Evolutionary conservation across 768 basidiomycete species (phyloP).

Genomic region (Lentinus brumalis): DNA sequence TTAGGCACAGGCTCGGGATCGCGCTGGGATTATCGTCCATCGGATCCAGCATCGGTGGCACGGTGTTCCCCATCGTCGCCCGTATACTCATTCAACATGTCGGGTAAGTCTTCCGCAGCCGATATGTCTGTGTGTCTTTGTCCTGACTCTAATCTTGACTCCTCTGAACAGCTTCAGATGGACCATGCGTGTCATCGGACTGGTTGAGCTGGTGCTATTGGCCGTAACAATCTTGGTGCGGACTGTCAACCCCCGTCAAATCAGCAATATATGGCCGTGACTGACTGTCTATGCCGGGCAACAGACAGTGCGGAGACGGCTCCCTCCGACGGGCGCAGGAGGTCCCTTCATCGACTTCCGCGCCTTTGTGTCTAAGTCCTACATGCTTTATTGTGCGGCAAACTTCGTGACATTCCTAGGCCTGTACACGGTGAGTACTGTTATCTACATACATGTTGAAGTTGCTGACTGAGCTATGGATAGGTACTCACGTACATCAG

Average conservation of each 20-base stretch:
- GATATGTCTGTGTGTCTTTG: too few relatives aligned
- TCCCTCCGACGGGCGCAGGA: constrained; percentile 50
- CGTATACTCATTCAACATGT: constrained; percentile 53
- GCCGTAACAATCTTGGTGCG: too few relatives aligned
- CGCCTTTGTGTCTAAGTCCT: constrained; percentile 51
- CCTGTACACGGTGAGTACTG: too few relatives aligned
- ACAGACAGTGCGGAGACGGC: constrained; percentile 32
- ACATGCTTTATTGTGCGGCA: constrained; percentile 56
- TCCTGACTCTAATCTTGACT: background rate
- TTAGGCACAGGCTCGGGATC: constrained; percentile 53
- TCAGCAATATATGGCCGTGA: too few relatives aligned
- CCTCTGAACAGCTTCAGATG: constrained; percentile 57
- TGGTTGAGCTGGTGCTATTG: constrained; percentile 55
- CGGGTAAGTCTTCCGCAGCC: constrained; percentile 38
- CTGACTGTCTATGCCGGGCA: too few relatives aligned
- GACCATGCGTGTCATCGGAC: constrained; percentile 70
- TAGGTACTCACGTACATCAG: too few relatives aligned
- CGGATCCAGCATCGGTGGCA: constrained; percentile 69
- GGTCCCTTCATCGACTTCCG: constrained; percentile 65
- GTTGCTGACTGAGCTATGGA: too few relatives aligned
- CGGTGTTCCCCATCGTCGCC: constrained; percentile 60
- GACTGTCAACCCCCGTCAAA: too few relatives aligned
- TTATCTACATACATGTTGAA: too few relatives aligned
- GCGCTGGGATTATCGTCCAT: constrained; percentile 63
- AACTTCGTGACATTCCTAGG: constrained; percentile 33